Conservation (phyloP, 2,329 filamentous ascomycete species). For the Claviceps lovelessii region DNA sequence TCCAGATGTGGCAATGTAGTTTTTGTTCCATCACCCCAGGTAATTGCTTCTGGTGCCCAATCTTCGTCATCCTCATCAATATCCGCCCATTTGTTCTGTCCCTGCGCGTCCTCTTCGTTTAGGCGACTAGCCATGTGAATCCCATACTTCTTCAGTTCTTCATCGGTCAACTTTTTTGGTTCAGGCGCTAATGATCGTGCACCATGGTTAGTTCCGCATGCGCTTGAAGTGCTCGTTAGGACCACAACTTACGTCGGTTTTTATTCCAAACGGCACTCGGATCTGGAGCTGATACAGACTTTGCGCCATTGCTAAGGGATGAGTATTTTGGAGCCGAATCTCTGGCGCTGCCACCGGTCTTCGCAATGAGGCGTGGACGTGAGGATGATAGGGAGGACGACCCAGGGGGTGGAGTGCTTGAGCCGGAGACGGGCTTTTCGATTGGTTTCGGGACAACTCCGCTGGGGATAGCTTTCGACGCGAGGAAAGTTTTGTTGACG, state of each 20-base stretch:
- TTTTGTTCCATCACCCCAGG: constrained; percentile 81
- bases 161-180: constrained; percentile 71
- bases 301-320: constrained; percentile 39
- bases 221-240: not conserved
- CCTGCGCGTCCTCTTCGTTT: constrained; percentile 57
- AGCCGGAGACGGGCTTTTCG: constrained; percentile 34
- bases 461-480: constrained; percentile 45
- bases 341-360: constrained; percentile 48
- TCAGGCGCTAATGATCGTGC: constrained; percentile 50
- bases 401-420: constrained; percentile 31
- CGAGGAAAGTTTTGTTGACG: constrained; percentile 70
- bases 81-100: constrained; percentile 76
- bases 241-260: constrained; percentile 53
- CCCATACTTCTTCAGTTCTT: constrained; percentile 74
- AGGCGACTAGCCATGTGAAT: constrained; percentile 73
- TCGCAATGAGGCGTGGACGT: constrained; percentile 61
- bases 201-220: constrained; percentile 12
- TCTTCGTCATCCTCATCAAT: constrained; percentile 82
- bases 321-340: constrained; percentile 33
- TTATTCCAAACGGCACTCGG: constrained; percentile 75
- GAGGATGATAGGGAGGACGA: constrained; percentile 36
- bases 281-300: constrained; percentile 49
- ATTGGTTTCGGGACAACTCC: constrained; percentile 32
- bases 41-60: constrained; percentile 72
- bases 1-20: constrained; percentile 55